Evolutionary conservation across 2,329 filamentous ascomycete species (phyloP).

Genomic region (Davidsoniella eucalypti): DNA sequence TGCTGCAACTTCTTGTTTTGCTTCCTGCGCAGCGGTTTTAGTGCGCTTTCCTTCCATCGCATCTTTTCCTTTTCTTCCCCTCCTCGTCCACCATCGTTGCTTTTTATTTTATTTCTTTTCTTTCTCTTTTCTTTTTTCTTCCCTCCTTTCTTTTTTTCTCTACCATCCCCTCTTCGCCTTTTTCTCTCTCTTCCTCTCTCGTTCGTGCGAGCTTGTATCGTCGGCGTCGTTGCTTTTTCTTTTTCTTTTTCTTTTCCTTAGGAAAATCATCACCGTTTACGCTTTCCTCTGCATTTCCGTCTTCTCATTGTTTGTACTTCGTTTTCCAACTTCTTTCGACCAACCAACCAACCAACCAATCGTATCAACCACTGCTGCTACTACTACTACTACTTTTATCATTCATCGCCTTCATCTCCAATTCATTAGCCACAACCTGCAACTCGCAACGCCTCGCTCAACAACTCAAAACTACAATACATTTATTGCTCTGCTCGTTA

Average conservation of each 20-base stretch:
- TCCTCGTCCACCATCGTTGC: slow-evolving; percentile 17
- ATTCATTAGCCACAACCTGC: slow-evolving; percentile 3
- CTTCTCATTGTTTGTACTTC: slow-evolving; percentile 14
- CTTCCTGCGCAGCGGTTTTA: not conserved
- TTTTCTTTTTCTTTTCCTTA: slow-evolving; percentile 13
- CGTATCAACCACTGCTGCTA: not conserved
- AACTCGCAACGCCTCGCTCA: not conserved
- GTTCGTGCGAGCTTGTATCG: slow-evolving; percentile 18
- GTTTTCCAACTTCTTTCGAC: slow-evolving; percentile 12
- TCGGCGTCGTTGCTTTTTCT: slow-evolving; percentile 18
- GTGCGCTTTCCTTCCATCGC: slow-evolving; percentile 2
- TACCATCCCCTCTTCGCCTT: slow-evolving; percentile 21
- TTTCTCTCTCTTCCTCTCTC: slow-evolving; percentile 20
- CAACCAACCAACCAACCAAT: no score
- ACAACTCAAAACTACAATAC: no score
- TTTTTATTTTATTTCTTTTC: slow-evolving; percentile 18
- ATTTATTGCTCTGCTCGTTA: no score
- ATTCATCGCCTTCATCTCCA: not conserved
- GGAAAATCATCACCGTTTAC: slow-evolving; percentile 14
- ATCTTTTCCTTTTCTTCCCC: slow-evolving; percentile 15
- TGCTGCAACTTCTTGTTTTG: slow-evolving; percentile 5
- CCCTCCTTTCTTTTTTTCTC: slow-evolving; percentile 18
- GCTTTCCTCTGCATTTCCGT: slow-evolving; percentile 13
- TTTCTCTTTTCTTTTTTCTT: slow-evolving; percentile 19
- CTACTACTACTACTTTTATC: slow-evolving; percentile 1